Conservation (phyloP, 371 early-diverging fungal species). For the Mortierella sp. region DNA sequence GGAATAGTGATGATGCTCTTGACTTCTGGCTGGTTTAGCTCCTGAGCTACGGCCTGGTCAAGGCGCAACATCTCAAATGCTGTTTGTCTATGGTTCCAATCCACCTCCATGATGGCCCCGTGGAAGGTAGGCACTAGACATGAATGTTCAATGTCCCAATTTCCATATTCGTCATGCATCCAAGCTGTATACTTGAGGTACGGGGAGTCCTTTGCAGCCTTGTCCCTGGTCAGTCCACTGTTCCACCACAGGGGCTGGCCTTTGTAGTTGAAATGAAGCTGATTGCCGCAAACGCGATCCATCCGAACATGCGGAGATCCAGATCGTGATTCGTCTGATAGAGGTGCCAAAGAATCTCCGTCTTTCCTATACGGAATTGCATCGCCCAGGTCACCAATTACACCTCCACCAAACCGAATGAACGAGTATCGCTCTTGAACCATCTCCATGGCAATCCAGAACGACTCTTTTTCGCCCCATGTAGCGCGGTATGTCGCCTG, state of each 20-base stretch:
- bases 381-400: conserved; percentile 59
- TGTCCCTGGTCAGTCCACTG: conserved; percentile 59
- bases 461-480: conserved; percentile 67
- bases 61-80: conserved; percentile 27
- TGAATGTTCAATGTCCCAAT: conserved; percentile 22
- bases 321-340: conserved; percentile 11
- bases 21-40: conserved; percentile 5
- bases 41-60: conserved; percentile 25
- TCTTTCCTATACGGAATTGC: conserved; percentile 28
- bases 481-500: conserved; percentile 56
- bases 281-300: conserved; percentile 63
- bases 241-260: conserved; percentile 63
- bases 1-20: conserved; percentile 21
- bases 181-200: conserved; percentile 28
- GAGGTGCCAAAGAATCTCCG: not conserved
- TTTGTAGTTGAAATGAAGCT: conserved; percentile 56
- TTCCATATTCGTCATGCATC: conserved; percentile 31
- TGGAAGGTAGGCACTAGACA: conserved; percentile 15
- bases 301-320: conserved; percentile 43
- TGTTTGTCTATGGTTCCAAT: conserved; percentile 22
- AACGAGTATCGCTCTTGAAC: conserved; percentile 64
- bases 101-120: conserved; percentile 24
- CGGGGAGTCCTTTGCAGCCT: conserved; percentile 17
- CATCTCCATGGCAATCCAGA: conserved; percentile 68
- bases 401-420: conserved; percentile 58